Evolutionary conservation across 192 early-diverging fungal species (phyloP).

Genomic region (Coemansia sp.): DNA sequence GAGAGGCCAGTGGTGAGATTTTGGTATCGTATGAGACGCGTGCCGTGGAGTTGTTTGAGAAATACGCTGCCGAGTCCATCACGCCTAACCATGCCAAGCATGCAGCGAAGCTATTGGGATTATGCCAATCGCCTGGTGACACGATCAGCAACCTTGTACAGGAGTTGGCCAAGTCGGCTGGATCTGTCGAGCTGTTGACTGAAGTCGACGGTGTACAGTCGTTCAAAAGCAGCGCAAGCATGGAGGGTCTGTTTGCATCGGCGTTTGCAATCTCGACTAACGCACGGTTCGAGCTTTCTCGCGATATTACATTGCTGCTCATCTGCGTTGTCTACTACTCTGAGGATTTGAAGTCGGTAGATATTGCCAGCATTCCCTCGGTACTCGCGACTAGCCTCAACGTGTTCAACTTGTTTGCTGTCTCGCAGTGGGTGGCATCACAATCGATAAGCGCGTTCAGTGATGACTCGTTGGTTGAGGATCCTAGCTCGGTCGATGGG

Average conservation of each 20-base stretch:
- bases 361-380: conserved; percentile 17
- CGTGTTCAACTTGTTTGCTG: conserved; percentile 25
- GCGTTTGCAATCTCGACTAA: conserved; percentile 32
- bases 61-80: conserved; percentile 24
- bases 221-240: conserved; percentile 44
- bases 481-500: conserved; percentile 27
- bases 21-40: conserved; percentile 45
- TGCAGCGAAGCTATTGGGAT: conserved; percentile 23
- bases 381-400: conserved; percentile 22
- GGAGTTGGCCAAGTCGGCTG: conserved; percentile 26
- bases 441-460: conserved; percentile 30
- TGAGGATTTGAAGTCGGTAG: conserved; percentile 5
- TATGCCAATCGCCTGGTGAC: conserved; percentile 25
- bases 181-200: conserved; percentile 4
- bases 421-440: conserved; percentile 41
- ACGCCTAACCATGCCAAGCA: conserved; percentile 17
- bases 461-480: conserved; percentile 15
- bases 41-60: conserved; percentile 47
- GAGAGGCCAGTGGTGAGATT: conserved; percentile 43
- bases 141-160: conserved; percentile 29
- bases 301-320: conserved; percentile 38
- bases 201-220: conserved; percentile 12
- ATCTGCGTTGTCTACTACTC: conserved; percentile 26
- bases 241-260: conserved; percentile 43
- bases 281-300: conserved; percentile 39